Base-by-base conservation (phyloP, 495 filamentous ascomycete species). In the Amphirosellinia nigrospora region DNA sequence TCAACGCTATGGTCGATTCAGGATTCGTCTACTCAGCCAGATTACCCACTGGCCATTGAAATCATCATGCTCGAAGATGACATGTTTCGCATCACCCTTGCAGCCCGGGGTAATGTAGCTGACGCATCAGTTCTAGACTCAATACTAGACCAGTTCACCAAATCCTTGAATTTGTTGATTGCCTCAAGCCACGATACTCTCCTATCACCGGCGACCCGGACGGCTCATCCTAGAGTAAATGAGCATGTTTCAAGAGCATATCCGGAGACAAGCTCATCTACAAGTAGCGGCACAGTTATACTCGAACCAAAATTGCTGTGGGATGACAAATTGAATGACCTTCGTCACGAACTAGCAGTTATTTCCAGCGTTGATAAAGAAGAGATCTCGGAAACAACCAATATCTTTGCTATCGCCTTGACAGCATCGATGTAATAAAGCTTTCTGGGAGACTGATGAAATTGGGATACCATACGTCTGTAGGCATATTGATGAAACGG, bases 31-130 rank as follows among this genome's bases (percentile, higher is more conserved):
- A 79, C 74, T 4, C 75, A 77, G 11, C 83, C 89, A 19, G 89
- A 92, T 73, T 96, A 94, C 73, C 88, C 92, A 0, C 77, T 94
- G 28, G 90, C 93, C 0, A 81, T 97, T 72, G 94, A 97, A 68
- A 84, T 90, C 16, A 86, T 87, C 23, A 80, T 91, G 64, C 77
- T 70, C 4, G 62, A 70, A 9, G 80, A 85, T 64, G 76, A 79
- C 16, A 75, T 71, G 15, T 70, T 94, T 1, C 81, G 68, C 2
- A 64, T 89, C 16, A 87, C 86, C 1, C 75, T 92, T 66, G 88
- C 87, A 28, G 86, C 88, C 5, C 82, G 85, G 70, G 77, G 78
- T 0, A 43, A 67, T n/a, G 65, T 82, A 10, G 75, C 79, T n/a
- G 79, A 82, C 28, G 61, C 74, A 15, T 23, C 69, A 15, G 58